These are phyloP conservation scores for Tricholoma matsutake DNA, from an alignment of 768 basidiomycete species.

Conservation along the genomic window DNA sequence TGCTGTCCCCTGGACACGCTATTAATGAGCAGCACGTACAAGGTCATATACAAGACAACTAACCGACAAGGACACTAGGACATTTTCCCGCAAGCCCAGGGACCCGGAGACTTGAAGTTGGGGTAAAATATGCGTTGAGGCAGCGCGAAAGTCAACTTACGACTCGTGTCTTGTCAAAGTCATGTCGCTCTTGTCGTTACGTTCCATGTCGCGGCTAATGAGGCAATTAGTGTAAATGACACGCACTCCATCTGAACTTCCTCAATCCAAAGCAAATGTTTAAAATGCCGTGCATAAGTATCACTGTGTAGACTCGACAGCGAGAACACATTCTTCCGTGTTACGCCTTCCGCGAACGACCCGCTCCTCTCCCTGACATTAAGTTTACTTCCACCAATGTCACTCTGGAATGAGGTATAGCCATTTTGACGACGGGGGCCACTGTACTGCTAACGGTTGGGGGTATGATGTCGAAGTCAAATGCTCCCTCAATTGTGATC, in stretches of 20 bases:
- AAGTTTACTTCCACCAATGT: conserved; percentile 20
- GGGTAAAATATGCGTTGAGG: not conserved
- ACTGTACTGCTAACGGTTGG: conserved; percentile 19
- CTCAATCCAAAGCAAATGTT: conserved; percentile 45
- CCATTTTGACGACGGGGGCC: conserved; percentile 23
- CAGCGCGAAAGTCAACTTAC: conserved; percentile 24
- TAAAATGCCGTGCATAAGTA: conserved; percentile 44
- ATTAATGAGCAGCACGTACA: conserved; percentile 1
- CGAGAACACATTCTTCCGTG: conserved; percentile 28
- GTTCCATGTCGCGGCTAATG: conserved; percentile 35
- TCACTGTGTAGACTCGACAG: conserved; percentile 33
- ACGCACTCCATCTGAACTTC: conserved; percentile 27
- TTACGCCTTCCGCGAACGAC: conserved; percentile 21
- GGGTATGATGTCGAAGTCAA: conserved; percentile 51
- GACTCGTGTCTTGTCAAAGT: conserved; percentile 25
- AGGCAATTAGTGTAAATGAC: conserved; percentile 2
- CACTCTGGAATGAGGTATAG: conserved; percentile 25
- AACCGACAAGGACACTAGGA: conserved; percentile 54
- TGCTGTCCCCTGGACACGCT: conserved; percentile 42
- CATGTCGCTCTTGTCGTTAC: conserved; percentile 35
- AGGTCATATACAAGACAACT: conserved; percentile 13
- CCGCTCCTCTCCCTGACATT: conserved; percentile 9
- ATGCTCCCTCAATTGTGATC: conserved; percentile 36
- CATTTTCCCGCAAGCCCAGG: conserved; percentile 58
- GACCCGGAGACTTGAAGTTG: conserved; percentile 33